Percentiles rank a stretch among this genome's conserved stretches.
Conservation (phyloP, 164 flowering plant genomes). For the Tetracentron sinense region DNA sequence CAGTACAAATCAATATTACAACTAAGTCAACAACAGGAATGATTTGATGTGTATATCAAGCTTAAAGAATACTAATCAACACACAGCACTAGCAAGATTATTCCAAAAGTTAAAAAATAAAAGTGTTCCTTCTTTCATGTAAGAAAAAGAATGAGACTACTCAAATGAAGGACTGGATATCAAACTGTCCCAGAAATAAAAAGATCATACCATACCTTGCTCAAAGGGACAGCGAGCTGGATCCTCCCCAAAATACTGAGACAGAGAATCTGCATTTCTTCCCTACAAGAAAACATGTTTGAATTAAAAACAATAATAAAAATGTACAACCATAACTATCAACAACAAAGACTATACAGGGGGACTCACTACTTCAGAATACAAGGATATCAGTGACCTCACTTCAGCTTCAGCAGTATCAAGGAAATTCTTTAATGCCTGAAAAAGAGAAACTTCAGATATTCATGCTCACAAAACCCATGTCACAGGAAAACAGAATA, state of each 20-base stretch:
- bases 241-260: slow-evolving; percentile 97
- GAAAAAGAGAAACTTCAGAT: slow-evolving; percentile 15
- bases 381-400: slow-evolving; percentile 77
- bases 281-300: slow-evolving; percentile 53
- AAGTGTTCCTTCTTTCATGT: background rate
- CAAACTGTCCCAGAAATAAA: background rate
- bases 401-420: slow-evolving; percentile 98
- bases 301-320: slow-evolving; percentile 3
- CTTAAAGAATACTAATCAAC: background rate
- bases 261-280: slow-evolving; percentile 92
- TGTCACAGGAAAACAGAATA: background rate
- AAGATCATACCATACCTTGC: slow-evolving; percentile 56
- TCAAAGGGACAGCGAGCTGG: slow-evolving; percentile 98
- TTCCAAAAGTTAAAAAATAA: background rate
- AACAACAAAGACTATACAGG: slow-evolving; percentile 5
- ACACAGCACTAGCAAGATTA: background rate
- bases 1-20: background rate
- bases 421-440: slow-evolving; percentile 85
- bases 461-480: background rate
- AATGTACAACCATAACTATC: background rate
- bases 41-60: background rate
- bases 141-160: too few relatives aligned
- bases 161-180: background rate
- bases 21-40: background rate
- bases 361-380: slow-evolving; percentile 90